Evolutionary conservation across 148 eudicot species (phyloP).

Genomic region (Spergularia marina): DNA sequence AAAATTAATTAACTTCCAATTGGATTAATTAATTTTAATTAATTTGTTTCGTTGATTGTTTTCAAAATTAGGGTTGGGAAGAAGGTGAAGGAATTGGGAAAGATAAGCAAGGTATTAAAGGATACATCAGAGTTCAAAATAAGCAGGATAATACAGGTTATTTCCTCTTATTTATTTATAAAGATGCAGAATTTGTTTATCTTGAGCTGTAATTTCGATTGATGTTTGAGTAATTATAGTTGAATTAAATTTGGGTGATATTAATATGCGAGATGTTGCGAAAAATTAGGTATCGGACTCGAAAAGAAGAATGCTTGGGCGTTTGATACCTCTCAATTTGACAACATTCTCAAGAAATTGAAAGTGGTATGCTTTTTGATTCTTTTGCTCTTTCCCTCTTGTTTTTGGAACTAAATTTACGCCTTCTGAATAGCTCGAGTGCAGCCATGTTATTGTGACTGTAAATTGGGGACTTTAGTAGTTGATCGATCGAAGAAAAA

Average conservation of each 20-base stretch:
- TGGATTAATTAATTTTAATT: not conserved
- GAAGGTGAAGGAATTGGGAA: constrained; percentile 99
- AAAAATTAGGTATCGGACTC: constrained; percentile 63
- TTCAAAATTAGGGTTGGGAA: constrained; percentile 77
- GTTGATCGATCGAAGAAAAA: too few relatives aligned
- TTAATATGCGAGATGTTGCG: not conserved
- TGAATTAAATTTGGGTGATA: not conserved
- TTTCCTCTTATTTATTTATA: not conserved
- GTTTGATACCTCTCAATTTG: constrained; percentile 90
- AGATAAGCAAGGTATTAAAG: constrained; percentile 98
- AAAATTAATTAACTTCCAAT: not conserved
- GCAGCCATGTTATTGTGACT: not conserved
- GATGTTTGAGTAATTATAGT: not conserved
- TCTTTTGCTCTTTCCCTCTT: not conserved
- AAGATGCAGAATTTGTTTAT: too few relatives aligned
- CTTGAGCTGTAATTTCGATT: not conserved
- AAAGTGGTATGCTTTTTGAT: constrained; percentile 65
- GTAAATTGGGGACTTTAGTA: not conserved
- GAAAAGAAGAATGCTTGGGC: constrained; percentile 90
- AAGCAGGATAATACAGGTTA: constrained; percentile 75
- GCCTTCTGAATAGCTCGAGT: not conserved
- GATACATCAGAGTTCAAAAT: constrained; percentile 84
- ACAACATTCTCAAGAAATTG: constrained; percentile 78
- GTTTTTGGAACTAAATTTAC: not conserved
- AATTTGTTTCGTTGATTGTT: not conserved